Base-by-base conservation (phyloP, 2,329 filamentous ascomycete species). In the Trichoderma arundinaceum region DNA sequence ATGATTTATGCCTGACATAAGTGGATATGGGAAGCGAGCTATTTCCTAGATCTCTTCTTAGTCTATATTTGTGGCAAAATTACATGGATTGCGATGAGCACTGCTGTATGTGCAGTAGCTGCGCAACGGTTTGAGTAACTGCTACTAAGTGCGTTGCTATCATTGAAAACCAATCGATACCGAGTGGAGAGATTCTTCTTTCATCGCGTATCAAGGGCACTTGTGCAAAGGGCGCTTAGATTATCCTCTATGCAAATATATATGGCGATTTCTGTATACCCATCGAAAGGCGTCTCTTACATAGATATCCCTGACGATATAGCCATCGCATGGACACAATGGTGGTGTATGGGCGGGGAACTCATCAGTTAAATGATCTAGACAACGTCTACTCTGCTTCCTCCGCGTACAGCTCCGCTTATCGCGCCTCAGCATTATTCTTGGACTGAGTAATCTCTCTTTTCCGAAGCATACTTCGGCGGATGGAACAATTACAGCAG, bases 401-500 rank as follows among this genome's bases (percentile, higher is more conserved):
- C 59, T 71, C 52, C 78, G 78, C 61, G 80, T 78, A 17, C 80
- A 83, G 72, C 76, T 83, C 12, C 75, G 78, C 4, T 68, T 80
- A 15, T 72, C 74, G 61, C 75, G 78, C 0, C 72, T 79, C 53
- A 77, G 85, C 72, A 76, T 79, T 62, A 77, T 80, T 54, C 77
- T 68, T 72, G 73, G 33, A 68, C 81, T 28, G 68, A 66, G 39
- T 64, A 67, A 39, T 70, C 67, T 3, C 74, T 71, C 3, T 65
- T 74, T 10, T 33, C 46, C 33, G 67, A 67, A 12, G 67, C 67
- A 9, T 77, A 74, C 52, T 53, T 72, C 62, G 38, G 69, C n/a
- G 44, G 28, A 35, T 75, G 72, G 71, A 63, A 71, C 17, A 58
- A 72, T 52, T 85, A 83, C 69, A 68, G 71, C 2, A 71, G 72